Conservation (phyloP, 257 asterid species). For the Nicotiana noctiflora region DNA sequence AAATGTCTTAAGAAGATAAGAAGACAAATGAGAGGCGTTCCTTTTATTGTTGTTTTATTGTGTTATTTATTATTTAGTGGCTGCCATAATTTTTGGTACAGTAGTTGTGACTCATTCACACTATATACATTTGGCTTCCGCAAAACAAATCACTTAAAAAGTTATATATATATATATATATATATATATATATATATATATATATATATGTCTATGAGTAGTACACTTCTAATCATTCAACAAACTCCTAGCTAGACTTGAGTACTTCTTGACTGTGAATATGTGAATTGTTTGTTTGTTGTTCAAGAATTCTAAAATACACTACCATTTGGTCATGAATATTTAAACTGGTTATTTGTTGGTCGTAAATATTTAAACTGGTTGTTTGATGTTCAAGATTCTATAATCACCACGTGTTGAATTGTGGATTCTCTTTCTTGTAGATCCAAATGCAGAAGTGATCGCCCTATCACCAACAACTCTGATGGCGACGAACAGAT, state of each 20-base stretch:
- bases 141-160: not conserved
- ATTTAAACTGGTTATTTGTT: not conserved
- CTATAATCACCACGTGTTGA: too few relatives aligned
- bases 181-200: too few relatives aligned
- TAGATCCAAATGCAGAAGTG: slow-evolving; percentile 47
- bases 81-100: too few relatives aligned
- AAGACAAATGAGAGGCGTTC: too few relatives aligned
- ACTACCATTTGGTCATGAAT: not conserved
- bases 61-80: too few relatives aligned
- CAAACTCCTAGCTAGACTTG: not conserved
- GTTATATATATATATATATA: not conserved
- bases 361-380: too few relatives aligned
- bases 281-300: not conserved
- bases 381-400: not conserved
- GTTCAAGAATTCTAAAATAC: not conserved
- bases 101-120: too few relatives aligned
- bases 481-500: slow-evolving; percentile 81
- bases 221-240: not conserved
- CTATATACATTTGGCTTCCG: too few relatives aligned
- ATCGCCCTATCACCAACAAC: slow-evolving; percentile 79
- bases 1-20: too few relatives aligned
- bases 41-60: too few relatives aligned
- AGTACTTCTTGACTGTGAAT: not conserved
- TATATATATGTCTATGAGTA: too few relatives aligned
- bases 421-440: not conserved